Evolutionary conservation across 2,329 filamentous ascomycete genomes (phyloP), one percentile per base, ranked within the genome.

Genomic region (Aureobasidium zeae): DNA sequence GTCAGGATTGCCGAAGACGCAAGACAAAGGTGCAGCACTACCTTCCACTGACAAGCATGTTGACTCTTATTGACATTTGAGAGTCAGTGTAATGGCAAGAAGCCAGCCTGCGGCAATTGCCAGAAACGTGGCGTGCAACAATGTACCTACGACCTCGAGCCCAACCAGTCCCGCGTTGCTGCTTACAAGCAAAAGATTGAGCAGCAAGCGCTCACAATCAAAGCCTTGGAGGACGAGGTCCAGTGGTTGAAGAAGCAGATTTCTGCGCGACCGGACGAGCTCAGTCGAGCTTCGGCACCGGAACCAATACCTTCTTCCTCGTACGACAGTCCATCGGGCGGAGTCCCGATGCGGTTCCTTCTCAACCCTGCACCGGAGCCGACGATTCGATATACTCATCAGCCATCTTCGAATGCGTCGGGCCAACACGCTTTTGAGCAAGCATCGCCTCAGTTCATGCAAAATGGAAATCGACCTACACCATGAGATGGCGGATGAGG

Each of bases 21-120:
- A 45, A 45, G 19, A 45, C 43, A 19, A 45, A 45, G 43, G 43
- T 45, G n/a, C n/a, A n/a, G n/a, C n/a, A n/a, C n/a, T n/a, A n/a
- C n/a, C n/a, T n/a, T n/a, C n/a, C n/a, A n/a, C n/a, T n/a, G n/a
- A n/a, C n/a, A n/a, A n/a, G n/a, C n/a, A n/a, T n/a, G n/a, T n/a
- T n/a, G 9, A 11, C 15, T 19, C 4, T 41, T 19, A 5, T 32
- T 45, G 20, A 37, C 20, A n/a, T 4, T 2, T n/a, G 10, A 28
- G n/a, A n/a, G n/a, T n/a, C 16, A 45, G 43, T 45, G 43, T 20
- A 28, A 45, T 26, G 34, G 43, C 26, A 16, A 26, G 11, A 37
- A 36, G 15, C 43, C 43, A 15, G 21, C 17, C 6, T 45, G 43
- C 25, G 26, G 20, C 28, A 45, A 45, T 33, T 45, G 43, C 15